Conservation (phyloP, 805 yeast genomes). For the Kregervanrija pseudodelftensis region DNA sequence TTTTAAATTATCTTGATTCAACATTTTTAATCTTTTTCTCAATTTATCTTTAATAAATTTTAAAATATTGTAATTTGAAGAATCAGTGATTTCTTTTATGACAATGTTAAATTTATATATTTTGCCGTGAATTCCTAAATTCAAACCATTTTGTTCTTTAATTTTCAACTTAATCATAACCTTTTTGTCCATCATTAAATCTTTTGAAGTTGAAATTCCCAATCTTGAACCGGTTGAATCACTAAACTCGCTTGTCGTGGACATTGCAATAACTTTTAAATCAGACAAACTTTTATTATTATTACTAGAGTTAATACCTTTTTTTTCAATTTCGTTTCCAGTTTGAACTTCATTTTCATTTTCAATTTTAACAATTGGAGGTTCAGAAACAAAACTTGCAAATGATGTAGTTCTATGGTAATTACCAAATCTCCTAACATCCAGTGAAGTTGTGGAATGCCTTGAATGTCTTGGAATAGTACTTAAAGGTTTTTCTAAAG, state of each 20-base stretch:
- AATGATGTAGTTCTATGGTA: slow-evolving; percentile 11
- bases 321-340: neutral
- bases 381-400: slow-evolving; percentile 6
- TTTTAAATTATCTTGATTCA: neutral
- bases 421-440: neutral
- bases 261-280: no score
- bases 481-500: slow-evolving; percentile 24
- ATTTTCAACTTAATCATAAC: slow-evolving; percentile 13
- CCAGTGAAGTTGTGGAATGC: neutral
- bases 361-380: slow-evolving; percentile 1
- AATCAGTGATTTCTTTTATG: neutral
- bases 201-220: no score
- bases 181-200: slow-evolving; percentile 2
- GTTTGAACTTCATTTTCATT: slow-evolving; percentile 12
- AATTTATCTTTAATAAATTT: slow-evolving; percentile 11
- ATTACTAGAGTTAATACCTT: no score
- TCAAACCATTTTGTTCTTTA: slow-evolving; percentile 11
- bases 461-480: slow-evolving; percentile 6
- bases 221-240: no score
- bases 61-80: slow-evolving; percentile 5
- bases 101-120: slow-evolving; percentile 20
- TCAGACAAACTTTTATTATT: no score
- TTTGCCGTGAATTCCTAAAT: slow-evolving; percentile 14
- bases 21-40: neutral
- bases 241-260: no score